Evolutionary conservation across 495 filamentous ascomycete genomes (phyloP).

Genomic region (Clohesyomyces aquaticus): DNA sequence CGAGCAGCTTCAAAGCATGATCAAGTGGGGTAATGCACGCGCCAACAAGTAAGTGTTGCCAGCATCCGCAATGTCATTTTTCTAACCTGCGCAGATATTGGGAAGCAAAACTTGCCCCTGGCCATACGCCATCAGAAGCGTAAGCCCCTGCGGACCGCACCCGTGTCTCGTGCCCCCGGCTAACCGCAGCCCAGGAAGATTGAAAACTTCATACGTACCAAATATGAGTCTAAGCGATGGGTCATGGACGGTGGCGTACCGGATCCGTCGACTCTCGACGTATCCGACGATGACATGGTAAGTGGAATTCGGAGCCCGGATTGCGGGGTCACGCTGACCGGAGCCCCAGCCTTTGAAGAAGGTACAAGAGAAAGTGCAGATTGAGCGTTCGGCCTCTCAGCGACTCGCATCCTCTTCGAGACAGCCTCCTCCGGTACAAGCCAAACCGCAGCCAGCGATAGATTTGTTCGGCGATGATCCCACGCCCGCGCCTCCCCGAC

Average conservation of each 20-base stretch:
- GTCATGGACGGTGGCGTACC: slow-evolving; percentile 96
- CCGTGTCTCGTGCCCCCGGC: background rate
- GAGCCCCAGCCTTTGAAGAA: slow-evolving; percentile 68
- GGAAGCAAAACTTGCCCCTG: slow-evolving; percentile 90
- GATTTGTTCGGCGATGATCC: slow-evolving; percentile 67
- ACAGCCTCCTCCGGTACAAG: slow-evolving; percentile 50
- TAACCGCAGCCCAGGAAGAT: slow-evolving; percentile 68
- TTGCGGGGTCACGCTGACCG: too few species aligned
- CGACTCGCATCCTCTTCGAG: slow-evolving; percentile 49
- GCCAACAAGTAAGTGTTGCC: slow-evolving; percentile 77
- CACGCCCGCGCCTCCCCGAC: slow-evolving; percentile 63
- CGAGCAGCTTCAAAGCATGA: slow-evolving; percentile 88
- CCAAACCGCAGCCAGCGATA: slow-evolving; percentile 53
- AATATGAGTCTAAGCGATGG: slow-evolving; percentile 98
- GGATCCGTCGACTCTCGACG: slow-evolving; percentile 83
- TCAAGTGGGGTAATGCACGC: slow-evolving; percentile 91
- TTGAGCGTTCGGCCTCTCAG: slow-evolving; percentile 64
- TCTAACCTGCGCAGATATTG: slow-evolving; percentile 66
- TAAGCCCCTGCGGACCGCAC: slow-evolving; percentile 46
- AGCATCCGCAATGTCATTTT: background rate
- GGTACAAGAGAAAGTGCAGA: slow-evolving; percentile 72
- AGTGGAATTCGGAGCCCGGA: too few species aligned
- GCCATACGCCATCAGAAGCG: slow-evolving; percentile 95
- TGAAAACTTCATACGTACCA: slow-evolving; percentile 98
- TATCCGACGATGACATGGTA: slow-evolving; percentile 66